phyloP scores from a whole-genome alignment of 495 filamentous ascomycete genomes.

The Penicillium egyptiacum region DNA sequence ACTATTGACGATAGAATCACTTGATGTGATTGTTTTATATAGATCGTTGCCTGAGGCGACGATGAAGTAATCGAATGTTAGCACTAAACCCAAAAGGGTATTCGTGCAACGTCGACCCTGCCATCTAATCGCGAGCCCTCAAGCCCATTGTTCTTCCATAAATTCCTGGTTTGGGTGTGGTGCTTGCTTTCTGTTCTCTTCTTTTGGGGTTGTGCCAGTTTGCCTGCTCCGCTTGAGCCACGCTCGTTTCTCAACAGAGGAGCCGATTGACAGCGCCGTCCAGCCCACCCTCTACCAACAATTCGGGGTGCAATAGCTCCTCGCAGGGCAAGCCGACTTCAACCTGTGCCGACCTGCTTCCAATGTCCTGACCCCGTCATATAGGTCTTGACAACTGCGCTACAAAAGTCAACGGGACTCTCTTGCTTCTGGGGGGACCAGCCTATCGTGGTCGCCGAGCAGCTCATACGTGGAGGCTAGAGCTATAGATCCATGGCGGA shows the following conservation, averaged over 20 bases:
- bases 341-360: slow-evolving; percentile 1
- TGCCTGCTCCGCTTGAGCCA: slow-evolving; percentile 11
- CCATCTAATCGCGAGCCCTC: slow-evolving; percentile 11
- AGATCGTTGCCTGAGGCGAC: slow-evolving; percentile 6
- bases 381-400: slow-evolving; percentile 9
- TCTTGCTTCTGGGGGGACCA: background rate
- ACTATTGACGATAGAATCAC: too few species aligned
- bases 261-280: slow-evolving; percentile 4
- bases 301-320: slow-evolving; percentile 7
- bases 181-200: slow-evolving; percentile 13
- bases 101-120: slow-evolving; percentile 19
- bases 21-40: background rate
- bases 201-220: slow-evolving; percentile 9
- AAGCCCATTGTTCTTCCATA: slow-evolving; percentile 11
- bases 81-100: slow-evolving; percentile 11
- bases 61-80: slow-evolving; percentile 11
- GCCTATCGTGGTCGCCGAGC: slow-evolving; percentile 6
- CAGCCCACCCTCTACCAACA: slow-evolving; percentile 8
- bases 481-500: slow-evolving; percentile 38
- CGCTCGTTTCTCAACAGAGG: slow-evolving; percentile 13
- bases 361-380: slow-evolving; percentile 15
- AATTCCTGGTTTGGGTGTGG: slow-evolving; percentile 12
- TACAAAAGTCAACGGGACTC: background rate
- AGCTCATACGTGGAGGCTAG: slow-evolving; percentile 6
- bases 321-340: slow-evolving; percentile 3